These are phyloP conservation scores for Phytopythium helicoides DNA, from an alignment of 352 stramenopile genomes.

Conservation along the genomic window DNA sequence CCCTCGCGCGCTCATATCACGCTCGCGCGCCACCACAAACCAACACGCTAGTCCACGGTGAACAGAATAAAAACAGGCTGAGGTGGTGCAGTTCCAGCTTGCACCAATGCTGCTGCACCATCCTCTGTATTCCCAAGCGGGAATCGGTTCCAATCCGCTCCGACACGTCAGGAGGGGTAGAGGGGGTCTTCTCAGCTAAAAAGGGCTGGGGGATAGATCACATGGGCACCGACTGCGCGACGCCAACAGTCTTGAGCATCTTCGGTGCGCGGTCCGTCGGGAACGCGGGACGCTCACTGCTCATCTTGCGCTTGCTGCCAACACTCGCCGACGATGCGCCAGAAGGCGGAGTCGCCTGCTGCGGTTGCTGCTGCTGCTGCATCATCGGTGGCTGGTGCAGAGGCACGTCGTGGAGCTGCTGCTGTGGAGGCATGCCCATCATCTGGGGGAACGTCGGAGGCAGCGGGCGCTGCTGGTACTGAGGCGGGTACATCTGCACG, in stretches of 20 bases:
- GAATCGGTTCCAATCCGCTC: conserved; percentile 6
- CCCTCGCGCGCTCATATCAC: too few relatives aligned
- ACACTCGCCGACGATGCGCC: conserved; percentile 13
- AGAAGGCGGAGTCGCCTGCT: conserved; percentile 1
- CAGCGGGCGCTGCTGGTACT: conserved; percentile 28
- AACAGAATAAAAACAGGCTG: conserved; percentile 6
- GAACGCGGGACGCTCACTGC: conserved; percentile 33
- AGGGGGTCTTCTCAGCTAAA: not conserved
- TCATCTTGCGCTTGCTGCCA: conserved; percentile 53
- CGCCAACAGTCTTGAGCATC: conserved; percentile 40
- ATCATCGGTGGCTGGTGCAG: conserved; percentile 31
- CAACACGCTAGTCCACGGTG: conserved; percentile 1
- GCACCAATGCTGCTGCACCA: not conserved
- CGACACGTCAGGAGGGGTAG: conserved; percentile 2
- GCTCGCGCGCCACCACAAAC: too few relatives aligned
- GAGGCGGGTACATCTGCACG: conserved; percentile 17
- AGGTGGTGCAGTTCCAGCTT: not conserved
- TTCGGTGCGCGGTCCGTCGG: conserved; percentile 29
- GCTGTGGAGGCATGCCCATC: conserved; percentile 30
- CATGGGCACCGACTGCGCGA: conserved; percentile 34
- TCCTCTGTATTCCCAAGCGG: conserved; percentile 4
- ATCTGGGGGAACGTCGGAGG: conserved; percentile 55
- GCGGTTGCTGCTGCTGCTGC: conserved; percentile 15
- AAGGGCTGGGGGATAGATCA: conserved; percentile 7
- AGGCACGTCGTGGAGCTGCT: conserved; percentile 14